phyloP scores from a whole-genome alignment of 2,329 filamentous ascomycete genomes.

The Claviceps sp. region DNA sequence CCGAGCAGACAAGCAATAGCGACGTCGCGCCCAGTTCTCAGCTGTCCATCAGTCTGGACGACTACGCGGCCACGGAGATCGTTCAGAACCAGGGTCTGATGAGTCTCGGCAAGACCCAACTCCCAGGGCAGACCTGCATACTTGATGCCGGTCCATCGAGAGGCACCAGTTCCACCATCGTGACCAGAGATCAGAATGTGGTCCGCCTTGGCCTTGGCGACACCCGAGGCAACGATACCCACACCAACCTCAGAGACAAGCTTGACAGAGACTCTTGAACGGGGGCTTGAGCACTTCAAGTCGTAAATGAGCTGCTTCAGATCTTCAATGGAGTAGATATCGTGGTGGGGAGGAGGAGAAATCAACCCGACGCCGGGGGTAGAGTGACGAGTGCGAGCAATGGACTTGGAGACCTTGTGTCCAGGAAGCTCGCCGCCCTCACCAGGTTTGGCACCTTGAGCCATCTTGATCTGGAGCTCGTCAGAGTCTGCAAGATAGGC shows the following conservation, averaged over 20 bases:
- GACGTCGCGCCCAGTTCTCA: constrained; percentile 84
- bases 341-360: constrained; percentile 90
- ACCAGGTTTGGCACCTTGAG: constrained; percentile 92
- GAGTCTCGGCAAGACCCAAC: constrained; percentile 88
- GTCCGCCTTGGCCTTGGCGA: constrained; percentile 93
- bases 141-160: constrained; percentile 97
- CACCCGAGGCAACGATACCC: constrained; percentile 92
- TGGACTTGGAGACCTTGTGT: constrained; percentile 90
- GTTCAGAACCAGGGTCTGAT: constrained; percentile 91
- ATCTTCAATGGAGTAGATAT: constrained; percentile 98
- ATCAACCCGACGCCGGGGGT: constrained; percentile 94
- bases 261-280: constrained; percentile 88
- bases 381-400: constrained; percentile 88
- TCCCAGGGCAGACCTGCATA: constrained; percentile 97
- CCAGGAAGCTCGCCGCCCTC: constrained; percentile 95
- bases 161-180: constrained; percentile 92
- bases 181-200: constrained; percentile 95
- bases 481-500: constrained; percentile 91
- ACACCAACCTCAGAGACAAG: constrained; percentile 95
- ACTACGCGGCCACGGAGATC: constrained; percentile 91
- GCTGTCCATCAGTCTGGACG: constrained; percentile 90
- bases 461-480: constrained; percentile 98
- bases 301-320: constrained; percentile 97
- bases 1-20: constrained; percentile 89
- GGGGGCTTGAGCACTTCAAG: constrained; percentile 88